Evolutionary conservation across 1,284 basidiomycete genomes (phyloP), one percentile per base, ranked within the genome.

Genomic region (Ceratorhiza oryzae-sativae): DNA sequence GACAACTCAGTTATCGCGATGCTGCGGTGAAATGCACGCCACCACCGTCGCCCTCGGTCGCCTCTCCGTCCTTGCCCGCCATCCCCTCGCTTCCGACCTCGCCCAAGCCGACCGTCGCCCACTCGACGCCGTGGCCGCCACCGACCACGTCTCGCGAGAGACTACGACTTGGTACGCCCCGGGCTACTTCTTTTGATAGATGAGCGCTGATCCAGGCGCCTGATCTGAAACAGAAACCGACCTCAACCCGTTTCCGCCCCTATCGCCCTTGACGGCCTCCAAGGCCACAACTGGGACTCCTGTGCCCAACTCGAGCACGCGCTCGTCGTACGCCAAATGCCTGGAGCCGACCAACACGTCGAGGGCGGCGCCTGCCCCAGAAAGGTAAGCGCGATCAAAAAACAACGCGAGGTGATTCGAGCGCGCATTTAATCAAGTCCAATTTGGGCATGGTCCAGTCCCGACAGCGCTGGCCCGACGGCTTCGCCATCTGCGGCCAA

Each of bases 351-450:
- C 42, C 4, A 18, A 5, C 20, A 13, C 49, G 25, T 53, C 49
- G 23, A 51, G 23, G 20, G 15, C 45, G n/a, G 9, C 46, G 46
- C 42, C 39, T 25, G 58, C 48, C 45, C 20, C n/a, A 30, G 60
- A 62, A 62, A 62, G 60, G 60, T 27, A 48, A 46, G 60, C 27
- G 27, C 42, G 25, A 62, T 48, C 45, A n/a, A n/a, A n/a, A n/a
- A n/a, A n/a, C 13, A 53, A 2, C n/a, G 34, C 34, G 56, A 41
- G 10, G 39, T 59, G 36, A 42, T 45, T 3, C n/a, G 42, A 18
- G 42, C 4, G 36, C 56, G 39, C 56, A 59, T 59, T 39, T 25
- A 41, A 59, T 59, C 56, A 53, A 8, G 49, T 12, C 56, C 39
- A 34, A 59, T 39, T 59, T 42, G 56, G 49, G 20, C 2, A 2